A percentile compares a stretch with the other conserved stretches of the same genome.
These are phyloP conservation scores for Saccharomyces eubayanus DNA, from an alignment of 805 yeast species.

Conservation along the genomic window DNA sequence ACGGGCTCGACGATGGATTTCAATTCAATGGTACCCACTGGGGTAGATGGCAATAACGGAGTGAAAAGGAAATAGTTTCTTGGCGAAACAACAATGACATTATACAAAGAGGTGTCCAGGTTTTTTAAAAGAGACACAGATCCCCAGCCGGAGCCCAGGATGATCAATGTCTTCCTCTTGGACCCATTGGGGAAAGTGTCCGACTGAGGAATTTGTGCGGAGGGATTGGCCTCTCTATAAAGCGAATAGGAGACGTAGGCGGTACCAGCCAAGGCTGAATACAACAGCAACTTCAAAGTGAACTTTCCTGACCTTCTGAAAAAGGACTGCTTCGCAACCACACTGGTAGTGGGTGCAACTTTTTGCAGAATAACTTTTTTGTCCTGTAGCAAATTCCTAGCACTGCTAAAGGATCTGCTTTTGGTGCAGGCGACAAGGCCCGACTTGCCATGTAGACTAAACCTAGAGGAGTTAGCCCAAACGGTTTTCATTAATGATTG, in stretches of 20 bases:
- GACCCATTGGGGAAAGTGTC: slow-evolving; percentile 41
- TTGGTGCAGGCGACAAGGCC: neutral
- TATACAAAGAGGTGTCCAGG: slow-evolving; percentile 78
- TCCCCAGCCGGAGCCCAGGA: slow-evolving; percentile 92
- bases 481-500: neutral
- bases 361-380: neutral
- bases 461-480: neutral
- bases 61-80: slow-evolving; percentile 93
- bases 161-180: slow-evolving; percentile 45
- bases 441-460: neutral
- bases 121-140: slow-evolving; percentile 75
- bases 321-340: slow-evolving; percentile 5
- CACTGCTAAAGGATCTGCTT: neutral
- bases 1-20: slow-evolving; percentile 94
- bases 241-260: slow-evolving; percentile 57
- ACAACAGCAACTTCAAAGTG: slow-evolving; percentile 38
- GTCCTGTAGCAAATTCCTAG: neutral
- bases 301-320: slow-evolving; percentile 9
- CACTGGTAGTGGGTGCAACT: neutral
- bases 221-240: slow-evolving; percentile 55
- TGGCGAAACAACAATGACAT: slow-evolving; percentile 86
- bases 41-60: slow-evolving; percentile 90
- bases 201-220: slow-evolving; percentile 53
- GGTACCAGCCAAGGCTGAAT: slow-evolving; percentile 36
- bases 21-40: slow-evolving; percentile 84